Evolutionary conservation across 2,329 filamentous ascomycete species (phyloP).

Genomic region (Diaporthe australafricana): DNA sequence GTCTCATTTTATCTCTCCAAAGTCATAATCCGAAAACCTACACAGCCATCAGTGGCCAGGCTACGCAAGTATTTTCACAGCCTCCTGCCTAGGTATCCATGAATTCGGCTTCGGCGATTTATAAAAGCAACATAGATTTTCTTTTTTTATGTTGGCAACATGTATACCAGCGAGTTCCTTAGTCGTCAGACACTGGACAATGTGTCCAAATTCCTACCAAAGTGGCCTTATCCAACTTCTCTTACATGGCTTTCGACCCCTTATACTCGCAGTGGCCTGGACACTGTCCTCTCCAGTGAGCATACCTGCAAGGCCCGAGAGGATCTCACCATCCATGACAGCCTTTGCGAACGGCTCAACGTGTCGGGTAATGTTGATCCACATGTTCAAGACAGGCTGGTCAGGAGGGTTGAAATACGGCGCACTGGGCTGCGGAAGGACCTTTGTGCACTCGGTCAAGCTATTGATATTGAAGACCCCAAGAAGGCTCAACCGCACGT

Average conservation of each 20-base stretch:
- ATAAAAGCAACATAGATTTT: too few relatives aligned
- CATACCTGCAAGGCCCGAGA: constrained; percentile 3
- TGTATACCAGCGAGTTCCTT: too few relatives aligned
- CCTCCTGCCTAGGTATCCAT: too few relatives aligned
- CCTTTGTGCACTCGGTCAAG: constrained; percentile 56
- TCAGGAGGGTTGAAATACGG: constrained; percentile 14
- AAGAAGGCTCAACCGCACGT: constrained; percentile 56
- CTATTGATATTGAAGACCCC: constrained; percentile 58
- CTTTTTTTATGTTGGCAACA: too few relatives aligned
- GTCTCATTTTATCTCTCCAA: too few relatives aligned
- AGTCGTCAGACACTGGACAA: too few relatives aligned
- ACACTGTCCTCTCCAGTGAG: not conserved
- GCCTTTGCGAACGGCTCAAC: constrained; percentile 17
- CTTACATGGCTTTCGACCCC: not conserved
- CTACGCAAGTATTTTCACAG: too few relatives aligned
- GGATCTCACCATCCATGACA: not conserved
- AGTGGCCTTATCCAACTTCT: not conserved
- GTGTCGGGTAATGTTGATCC: constrained; percentile 3
- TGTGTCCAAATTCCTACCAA: too few relatives aligned
- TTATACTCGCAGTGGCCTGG: not conserved
- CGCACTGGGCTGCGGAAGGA: constrained; percentile 42
- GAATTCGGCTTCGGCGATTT: too few relatives aligned
- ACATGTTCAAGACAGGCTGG: constrained; percentile 12
- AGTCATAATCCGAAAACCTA: too few relatives aligned
- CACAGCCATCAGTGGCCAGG: too few relatives aligned